These are phyloP conservation scores for Phanerochaete sordida DNA, from an alignment of 768 basidiomycete species.

Conservation along the genomic window DNA sequence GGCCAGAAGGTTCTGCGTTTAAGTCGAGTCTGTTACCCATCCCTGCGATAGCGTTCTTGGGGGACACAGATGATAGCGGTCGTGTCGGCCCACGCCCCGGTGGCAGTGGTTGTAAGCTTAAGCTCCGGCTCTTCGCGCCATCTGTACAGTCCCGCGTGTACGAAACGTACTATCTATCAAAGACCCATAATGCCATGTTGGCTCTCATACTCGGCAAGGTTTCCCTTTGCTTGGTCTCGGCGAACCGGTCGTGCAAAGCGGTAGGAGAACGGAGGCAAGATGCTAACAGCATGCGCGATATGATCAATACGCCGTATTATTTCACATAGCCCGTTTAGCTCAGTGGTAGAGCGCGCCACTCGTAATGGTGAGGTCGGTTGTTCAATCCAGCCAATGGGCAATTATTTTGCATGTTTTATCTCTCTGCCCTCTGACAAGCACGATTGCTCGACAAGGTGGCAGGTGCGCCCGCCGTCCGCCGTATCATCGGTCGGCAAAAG, in stretches of 20 bases:
- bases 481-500: too few relatives aligned
- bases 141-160: neutral
- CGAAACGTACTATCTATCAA: too few relatives aligned
- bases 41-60: neutral
- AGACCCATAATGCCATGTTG: too few relatives aligned
- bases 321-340: slow-evolving; percentile 13
- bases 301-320: neutral
- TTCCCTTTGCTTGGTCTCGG: too few relatives aligned
- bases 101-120: neutral
- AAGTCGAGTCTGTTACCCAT: neutral
- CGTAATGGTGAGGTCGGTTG: slow-evolving; percentile 19
- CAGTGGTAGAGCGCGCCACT: slow-evolving; percentile 19
- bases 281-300: too few relatives aligned
- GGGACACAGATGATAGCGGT: neutral
- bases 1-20: neutral
- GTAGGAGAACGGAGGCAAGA: too few relatives aligned
- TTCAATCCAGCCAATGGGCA: slow-evolving; percentile 19
- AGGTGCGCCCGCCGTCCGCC: too few relatives aligned
- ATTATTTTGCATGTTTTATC: too few relatives aligned
- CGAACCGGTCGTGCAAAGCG: too few relatives aligned
- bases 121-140: neutral
- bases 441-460: too few relatives aligned
- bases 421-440: too few relatives aligned
- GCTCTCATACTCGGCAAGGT: too few relatives aligned
- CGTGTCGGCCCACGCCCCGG: neutral